Conservation (phyloP, 768 basidiomycete genomes). For the Mycena kentingensis region DNA sequence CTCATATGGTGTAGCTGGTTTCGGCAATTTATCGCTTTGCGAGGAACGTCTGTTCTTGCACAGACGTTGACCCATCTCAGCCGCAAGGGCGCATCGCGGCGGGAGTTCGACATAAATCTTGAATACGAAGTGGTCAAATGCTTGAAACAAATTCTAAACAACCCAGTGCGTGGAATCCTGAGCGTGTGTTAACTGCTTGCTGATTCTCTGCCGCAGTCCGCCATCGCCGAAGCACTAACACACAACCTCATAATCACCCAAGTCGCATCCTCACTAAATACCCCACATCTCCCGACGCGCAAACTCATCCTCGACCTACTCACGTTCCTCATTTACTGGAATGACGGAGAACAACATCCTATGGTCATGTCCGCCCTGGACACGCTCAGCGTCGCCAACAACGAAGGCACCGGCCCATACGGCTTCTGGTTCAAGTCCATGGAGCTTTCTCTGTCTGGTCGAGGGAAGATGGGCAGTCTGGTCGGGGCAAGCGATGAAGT, state of each 20-base stretch:
- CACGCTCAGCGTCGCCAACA: conserved; percentile 67
- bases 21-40: conserved; percentile 68
- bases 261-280: conserved; percentile 80
- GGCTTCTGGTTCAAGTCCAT: conserved; percentile 89
- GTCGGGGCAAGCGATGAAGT: conserved; percentile 96
- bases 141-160: conserved; percentile 80
- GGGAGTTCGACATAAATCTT: conserved; percentile 64
- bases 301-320: conserved; percentile 80
- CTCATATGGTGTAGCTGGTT: conserved; percentile 67
- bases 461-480: conserved; percentile 92
- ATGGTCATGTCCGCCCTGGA: conserved; percentile 79
- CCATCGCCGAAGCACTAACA: conserved; percentile 70
- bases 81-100: conserved; percentile 66
- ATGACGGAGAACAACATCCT: conserved; percentile 58
- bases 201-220: conserved; percentile 43
- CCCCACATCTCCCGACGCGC: conserved; percentile 76
- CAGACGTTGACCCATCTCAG: conserved; percentile 77
- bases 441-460: conserved; percentile 71
- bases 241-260: conserved; percentile 75
- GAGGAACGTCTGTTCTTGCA: conserved; percentile 84
- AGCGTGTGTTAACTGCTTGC: not conserved
- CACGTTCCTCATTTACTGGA: conserved; percentile 68
- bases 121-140: conserved; percentile 92
- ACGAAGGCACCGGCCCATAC: conserved; percentile 63
- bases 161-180: conserved; percentile 42